Percentiles rank a stretch among this genome's conserved stretches.
These are phyloP conservation scores for Paecilomyces sp. DNA, from an alignment of 2,329 filamentous ascomycete species.

Conservation along the genomic window DNA sequence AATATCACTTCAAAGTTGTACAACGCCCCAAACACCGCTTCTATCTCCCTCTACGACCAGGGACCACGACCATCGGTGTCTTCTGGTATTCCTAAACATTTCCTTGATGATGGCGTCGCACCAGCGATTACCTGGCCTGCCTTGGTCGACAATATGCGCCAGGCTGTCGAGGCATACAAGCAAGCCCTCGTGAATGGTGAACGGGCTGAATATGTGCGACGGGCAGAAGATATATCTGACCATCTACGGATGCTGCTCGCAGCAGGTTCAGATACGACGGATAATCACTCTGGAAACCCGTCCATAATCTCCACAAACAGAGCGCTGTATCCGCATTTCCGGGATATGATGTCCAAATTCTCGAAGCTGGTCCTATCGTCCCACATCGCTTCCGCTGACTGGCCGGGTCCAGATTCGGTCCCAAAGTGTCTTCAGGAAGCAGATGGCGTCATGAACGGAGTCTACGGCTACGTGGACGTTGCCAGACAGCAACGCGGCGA, in stretches of 20 bases:
- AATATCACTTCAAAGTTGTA: conserved; percentile 15
- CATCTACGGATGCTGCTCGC: conserved; percentile 89
- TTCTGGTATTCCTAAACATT: conserved; percentile 63
- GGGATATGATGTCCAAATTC: conserved; percentile 99
- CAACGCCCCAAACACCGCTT: conserved; percentile 43
- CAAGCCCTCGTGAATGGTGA: conserved; percentile 78
- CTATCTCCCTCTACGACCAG: conserved; percentile 50
- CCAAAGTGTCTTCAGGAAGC: conserved; percentile 95
- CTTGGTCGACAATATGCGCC: conserved; percentile 87
- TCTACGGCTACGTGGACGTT: conserved; percentile 94
- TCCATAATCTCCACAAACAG: conserved; percentile 99
- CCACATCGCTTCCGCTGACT: conserved; percentile 93
- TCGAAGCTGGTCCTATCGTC: conserved; percentile 98
- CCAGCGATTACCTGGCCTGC: conserved; percentile 80
- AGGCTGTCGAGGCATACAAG: conserved; percentile 80
- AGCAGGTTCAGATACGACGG: conserved; percentile 91
- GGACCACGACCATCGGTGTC: conserved; percentile 36
- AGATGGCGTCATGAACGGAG: conserved; percentile 88
- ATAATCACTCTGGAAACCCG: conserved; percentile 96
- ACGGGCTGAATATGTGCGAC: conserved; percentile 82
- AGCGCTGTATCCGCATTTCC: conserved; percentile 90
- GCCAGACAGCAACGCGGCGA: conserved; percentile 89
- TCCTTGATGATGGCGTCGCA: conserved; percentile 82
- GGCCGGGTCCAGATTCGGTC: conserved; percentile 86
- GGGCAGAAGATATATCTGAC: conserved; percentile 97